A percentile compares a stretch with the other conserved stretches of the same genome.
Conservation (phyloP, 2,329 filamentous ascomycete species). For the Gyromitra esculenta region DNA sequence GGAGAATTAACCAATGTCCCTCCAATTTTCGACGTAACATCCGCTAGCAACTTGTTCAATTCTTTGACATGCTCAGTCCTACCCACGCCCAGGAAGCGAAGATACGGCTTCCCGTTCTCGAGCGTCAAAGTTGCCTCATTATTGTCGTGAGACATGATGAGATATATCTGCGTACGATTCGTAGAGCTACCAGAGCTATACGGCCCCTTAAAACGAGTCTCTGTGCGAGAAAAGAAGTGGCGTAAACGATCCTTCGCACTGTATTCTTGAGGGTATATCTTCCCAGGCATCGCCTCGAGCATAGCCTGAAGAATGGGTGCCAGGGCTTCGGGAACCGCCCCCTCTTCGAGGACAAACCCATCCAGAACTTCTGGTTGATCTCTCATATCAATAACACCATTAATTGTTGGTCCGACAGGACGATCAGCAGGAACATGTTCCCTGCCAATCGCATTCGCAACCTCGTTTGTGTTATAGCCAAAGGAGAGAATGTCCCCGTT, state of each 20-base stretch:
- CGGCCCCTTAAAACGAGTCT: slow-evolving; percentile 69
- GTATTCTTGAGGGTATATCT: slow-evolving; percentile 60
- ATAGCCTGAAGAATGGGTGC: slow-evolving; percentile 68
- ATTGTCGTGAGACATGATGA: slow-evolving; percentile 74
- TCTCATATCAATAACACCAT: slow-evolving; percentile 70
- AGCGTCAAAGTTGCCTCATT: slow-evolving; percentile 70
- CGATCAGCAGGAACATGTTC: slow-evolving; percentile 65
- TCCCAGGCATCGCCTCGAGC: slow-evolving; percentile 67
- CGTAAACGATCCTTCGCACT: slow-evolving; percentile 62
- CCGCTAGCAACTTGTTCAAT: slow-evolving; percentile 66
- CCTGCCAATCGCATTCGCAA: slow-evolving; percentile 68
- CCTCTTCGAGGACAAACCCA: slow-evolving; percentile 73
- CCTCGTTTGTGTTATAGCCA: slow-evolving; percentile 65
- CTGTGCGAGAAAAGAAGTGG: slow-evolving; percentile 64
- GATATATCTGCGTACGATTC: slow-evolving; percentile 70
- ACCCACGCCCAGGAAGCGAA: slow-evolving; percentile 70
- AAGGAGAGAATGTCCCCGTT: slow-evolving; percentile 75
- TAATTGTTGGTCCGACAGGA: slow-evolving; percentile 71
- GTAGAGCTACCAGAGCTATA: slow-evolving; percentile 68
- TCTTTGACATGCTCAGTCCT: slow-evolving; percentile 67
- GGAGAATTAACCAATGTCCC: slow-evolving; percentile 71
- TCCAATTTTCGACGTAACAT: slow-evolving; percentile 68
- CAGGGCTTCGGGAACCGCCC: slow-evolving; percentile 69
- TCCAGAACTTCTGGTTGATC: slow-evolving; percentile 67
- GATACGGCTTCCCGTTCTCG: slow-evolving; percentile 68